Conservation (phyloP, 2,329 filamentous ascomycete genomes). For the Trichophyton benhamiae region DNA sequence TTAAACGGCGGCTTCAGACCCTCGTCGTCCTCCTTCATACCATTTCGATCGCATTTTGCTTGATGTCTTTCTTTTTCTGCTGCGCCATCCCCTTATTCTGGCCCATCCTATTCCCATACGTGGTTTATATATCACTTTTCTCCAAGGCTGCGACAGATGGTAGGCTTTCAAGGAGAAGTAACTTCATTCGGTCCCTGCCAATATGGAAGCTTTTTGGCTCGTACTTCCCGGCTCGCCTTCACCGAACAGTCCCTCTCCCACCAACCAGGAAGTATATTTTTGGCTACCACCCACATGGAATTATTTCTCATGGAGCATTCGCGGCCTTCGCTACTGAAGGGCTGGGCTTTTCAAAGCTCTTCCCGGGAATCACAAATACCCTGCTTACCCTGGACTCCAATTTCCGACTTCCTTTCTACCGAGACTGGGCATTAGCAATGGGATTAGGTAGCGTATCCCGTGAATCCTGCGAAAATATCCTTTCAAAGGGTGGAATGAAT, state of each 20-base stretch:
- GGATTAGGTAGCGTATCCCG: slow-evolving; percentile 81
- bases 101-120: slow-evolving; percentile 65
- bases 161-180: slow-evolving; percentile 58
- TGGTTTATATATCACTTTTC: slow-evolving; percentile 64
- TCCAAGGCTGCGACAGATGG: slow-evolving; percentile 69
- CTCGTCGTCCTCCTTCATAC: slow-evolving; percentile 65
- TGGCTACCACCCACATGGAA: slow-evolving; percentile 93
- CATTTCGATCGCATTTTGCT: slow-evolving; percentile 54
- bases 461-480: slow-evolving; percentile 78
- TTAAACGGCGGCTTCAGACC: slow-evolving; percentile 62
- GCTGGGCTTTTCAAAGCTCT: slow-evolving; percentile 72
- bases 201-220: slow-evolving; percentile 83
- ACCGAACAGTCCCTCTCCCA: slow-evolving; percentile 69
- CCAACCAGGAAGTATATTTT: slow-evolving; percentile 88
- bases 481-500: slow-evolving; percentile 66
- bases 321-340: slow-evolving; percentile 84
- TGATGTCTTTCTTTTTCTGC: slow-evolving; percentile 78
- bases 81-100: slow-evolving; percentile 86
- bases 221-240: slow-evolving; percentile 81
- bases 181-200: slow-evolving; percentile 58
- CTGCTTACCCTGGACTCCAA: slow-evolving; percentile 90
- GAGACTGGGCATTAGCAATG: slow-evolving; percentile 84
- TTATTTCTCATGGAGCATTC: slow-evolving; percentile 94
- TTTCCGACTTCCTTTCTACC: slow-evolving; percentile 84
- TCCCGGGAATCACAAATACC: slow-evolving; percentile 90